Conservation (phyloP, 257 asterid species). For the Verbascum thapsus region DNA sequence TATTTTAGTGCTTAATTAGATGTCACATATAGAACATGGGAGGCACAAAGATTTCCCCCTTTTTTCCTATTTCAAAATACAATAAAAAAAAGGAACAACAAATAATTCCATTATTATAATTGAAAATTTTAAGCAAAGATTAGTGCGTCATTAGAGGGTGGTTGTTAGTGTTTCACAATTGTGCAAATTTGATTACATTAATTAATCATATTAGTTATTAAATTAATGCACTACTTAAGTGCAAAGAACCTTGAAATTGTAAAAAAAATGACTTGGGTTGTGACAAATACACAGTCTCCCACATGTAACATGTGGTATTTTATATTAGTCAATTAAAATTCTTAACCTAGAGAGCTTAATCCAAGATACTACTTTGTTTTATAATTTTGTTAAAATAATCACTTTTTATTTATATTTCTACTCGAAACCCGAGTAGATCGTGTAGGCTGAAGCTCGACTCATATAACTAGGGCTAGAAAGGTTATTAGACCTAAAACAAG, state of each 20-base stretch:
- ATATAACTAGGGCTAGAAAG: constrained; percentile 26
- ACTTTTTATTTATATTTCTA: no score
- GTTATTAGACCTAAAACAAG: constrained; percentile 32
- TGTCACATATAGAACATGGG: constrained; percentile 30
- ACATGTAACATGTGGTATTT: no score
- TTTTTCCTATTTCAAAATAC: not conserved
- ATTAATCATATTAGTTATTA: constrained; percentile 35
- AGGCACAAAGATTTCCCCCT: constrained; percentile 24
- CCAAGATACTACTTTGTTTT: constrained; percentile 63
- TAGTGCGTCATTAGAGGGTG: constrained; percentile 25
- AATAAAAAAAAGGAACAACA: not conserved
- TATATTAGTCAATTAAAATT: no score
- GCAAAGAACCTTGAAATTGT: constrained; percentile 43
- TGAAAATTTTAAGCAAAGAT: constrained; percentile 22
- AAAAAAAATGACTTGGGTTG: constrained; percentile 38
- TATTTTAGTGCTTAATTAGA: constrained; percentile 31
- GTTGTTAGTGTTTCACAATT: constrained; percentile 12
- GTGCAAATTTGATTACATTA: constrained; percentile 33
- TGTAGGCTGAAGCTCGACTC: constrained; percentile 36
- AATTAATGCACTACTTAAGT: constrained; percentile 26
- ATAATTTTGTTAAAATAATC: constrained; percentile 30
- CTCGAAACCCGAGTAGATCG: constrained; percentile 48
- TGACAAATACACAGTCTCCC: constrained; percentile 64
- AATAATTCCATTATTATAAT: not conserved
- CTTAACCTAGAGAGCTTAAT: constrained; percentile 52